These are phyloP conservation scores for Penicillium brasilianum DNA, from an alignment of 2,329 filamentous ascomycete genomes.

Conservation along the genomic window DNA sequence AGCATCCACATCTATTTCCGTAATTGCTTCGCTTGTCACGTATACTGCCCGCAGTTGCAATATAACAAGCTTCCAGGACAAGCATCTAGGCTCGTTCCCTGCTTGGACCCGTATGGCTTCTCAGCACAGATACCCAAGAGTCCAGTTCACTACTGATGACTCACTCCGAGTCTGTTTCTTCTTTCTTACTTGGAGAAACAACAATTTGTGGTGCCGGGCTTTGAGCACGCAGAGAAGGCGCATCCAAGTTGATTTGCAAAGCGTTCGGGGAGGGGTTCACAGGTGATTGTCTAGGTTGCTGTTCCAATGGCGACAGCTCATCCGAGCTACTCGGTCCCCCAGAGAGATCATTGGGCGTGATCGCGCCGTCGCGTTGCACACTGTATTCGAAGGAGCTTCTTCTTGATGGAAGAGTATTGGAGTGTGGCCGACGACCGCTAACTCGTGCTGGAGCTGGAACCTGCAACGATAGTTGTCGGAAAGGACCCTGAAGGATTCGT, in stretches of 20 bases:
- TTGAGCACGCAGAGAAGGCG: neutral
- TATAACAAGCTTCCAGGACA: neutral
- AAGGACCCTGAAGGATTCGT: neutral
- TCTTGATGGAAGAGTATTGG: conserved; percentile 21
- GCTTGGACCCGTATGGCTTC: neutral
- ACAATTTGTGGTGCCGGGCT: neutral
- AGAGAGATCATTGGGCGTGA: neutral
- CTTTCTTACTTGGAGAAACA: neutral
- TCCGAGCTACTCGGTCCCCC: neutral
- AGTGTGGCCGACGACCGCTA: conserved; percentile 11
- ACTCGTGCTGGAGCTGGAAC: conserved; percentile 5
- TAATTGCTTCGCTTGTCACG: neutral
- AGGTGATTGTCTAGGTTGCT: neutral
- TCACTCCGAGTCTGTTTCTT: neutral
- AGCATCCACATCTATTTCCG: too few relatives aligned
- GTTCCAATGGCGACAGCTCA: neutral
- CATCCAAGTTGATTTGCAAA: neutral
- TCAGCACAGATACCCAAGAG: neutral
- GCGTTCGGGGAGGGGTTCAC: neutral
- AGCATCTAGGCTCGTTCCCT: neutral
- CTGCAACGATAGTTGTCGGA: conserved; percentile 18
- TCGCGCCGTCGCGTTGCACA: neutral
- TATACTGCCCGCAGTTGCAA: neutral
- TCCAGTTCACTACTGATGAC: neutral
- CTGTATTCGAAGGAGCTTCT: conserved; percentile 2